Conservation (phyloP, 257 asterid species). For the Datura wrightii region DNA sequence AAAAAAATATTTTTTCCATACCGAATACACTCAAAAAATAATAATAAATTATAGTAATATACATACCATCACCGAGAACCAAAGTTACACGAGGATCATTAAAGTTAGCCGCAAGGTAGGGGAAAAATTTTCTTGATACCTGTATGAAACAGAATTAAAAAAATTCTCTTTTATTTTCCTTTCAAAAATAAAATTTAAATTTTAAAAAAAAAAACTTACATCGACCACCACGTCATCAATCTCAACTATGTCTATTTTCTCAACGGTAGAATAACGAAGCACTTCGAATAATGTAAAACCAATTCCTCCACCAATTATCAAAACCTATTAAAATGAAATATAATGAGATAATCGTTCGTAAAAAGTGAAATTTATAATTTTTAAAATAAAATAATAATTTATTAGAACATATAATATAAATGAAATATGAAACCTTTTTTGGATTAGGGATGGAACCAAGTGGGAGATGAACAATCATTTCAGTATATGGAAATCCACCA, state of each 20-base stretch:
- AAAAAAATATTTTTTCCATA: no score
- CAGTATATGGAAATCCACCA: constrained; percentile 37
- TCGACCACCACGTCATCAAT: constrained; percentile 35
- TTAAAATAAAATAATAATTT: not conserved
- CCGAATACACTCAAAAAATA: no score
- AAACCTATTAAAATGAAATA: not conserved
- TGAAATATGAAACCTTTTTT: not conserved
- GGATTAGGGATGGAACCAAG: constrained; percentile 37
- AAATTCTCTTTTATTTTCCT: no score
- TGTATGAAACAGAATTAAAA: not conserved
- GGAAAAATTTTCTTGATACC: constrained; percentile 31
- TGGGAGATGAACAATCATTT: constrained; percentile 39
- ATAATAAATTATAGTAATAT: not conserved
- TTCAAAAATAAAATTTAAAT: not conserved
- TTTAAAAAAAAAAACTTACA: not conserved
- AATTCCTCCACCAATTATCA: constrained; percentile 37
- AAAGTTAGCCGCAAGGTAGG: constrained; percentile 22
- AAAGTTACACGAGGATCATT: constrained; percentile 39
- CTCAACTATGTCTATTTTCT: constrained; percentile 32
- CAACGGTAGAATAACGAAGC: constrained; percentile 26
- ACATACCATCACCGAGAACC: constrained; percentile 29
- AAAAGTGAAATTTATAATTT: no score
- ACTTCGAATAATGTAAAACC: constrained; percentile 35
- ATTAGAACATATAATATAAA: not conserved
- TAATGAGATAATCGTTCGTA: not conserved